Evolutionary conservation across 192 early-diverging fungal genomes (phyloP), one percentile per base, ranked within the genome.

Genomic region (Geranomyces variabilis): DNA sequence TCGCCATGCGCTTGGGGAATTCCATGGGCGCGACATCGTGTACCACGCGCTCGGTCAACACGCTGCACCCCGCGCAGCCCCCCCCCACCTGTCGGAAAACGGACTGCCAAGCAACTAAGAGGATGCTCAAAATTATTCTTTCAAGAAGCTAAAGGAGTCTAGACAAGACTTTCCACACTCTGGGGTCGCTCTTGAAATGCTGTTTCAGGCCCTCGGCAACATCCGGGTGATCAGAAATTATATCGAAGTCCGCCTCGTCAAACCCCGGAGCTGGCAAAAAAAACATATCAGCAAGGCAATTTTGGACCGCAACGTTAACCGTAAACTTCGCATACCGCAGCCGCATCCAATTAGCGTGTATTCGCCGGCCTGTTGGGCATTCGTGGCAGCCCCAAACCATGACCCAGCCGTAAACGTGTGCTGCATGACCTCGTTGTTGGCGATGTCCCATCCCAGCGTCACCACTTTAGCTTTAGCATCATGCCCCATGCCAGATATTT

Each of bases 341-440:
- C 8, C 17, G 58, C 58, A 60, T 28, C 58, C 58, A 19, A 60
- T 29, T 17, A 60, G 58, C 58, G 58, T 60, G 31, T 60, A 60
- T 29, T 60, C 58, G 15, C 58, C 58, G 21, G 8, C 6, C 58
- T 60, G 21, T 19, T 17, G 9, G 17, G 58, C 58, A 19, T 60
- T 33, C 29, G 58, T 60, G 28, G 29, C 58, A 28, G 21, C 58
- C 2, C 58, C 58, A 34, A 60, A 60, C 58, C 58, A 31, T 8
- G 29, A 19, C 7, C 58, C 58, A 19, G 24, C 29, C 19, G 21
- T 6, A 19, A 60, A 60, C 58, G 31, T 60, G 29, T 60, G 31
- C 29, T 60, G 58, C 58, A 29, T 28, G 8, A 60, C 58, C 58
- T 60, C 58, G 17, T 26, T 26, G 2, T 29, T 60, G 5, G 58